Percentiles rank a stretch among this genome's conserved stretches.
Conservation (phyloP, 2,329 filamentous ascomycete genomes). For the Arthrobotrys entomopaga region DNA sequence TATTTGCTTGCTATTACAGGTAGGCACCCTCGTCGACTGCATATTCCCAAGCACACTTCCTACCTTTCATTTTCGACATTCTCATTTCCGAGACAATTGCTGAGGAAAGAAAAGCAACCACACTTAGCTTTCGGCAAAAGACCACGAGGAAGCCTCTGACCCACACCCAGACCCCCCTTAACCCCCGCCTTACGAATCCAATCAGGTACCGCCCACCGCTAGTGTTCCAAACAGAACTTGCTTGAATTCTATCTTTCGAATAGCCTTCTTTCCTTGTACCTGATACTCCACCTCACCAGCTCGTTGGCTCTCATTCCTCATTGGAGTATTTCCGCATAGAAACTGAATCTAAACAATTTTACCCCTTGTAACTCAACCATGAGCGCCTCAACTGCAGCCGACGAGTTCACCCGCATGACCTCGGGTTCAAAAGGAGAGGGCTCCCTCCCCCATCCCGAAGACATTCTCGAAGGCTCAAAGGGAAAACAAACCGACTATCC, state of each 20-base stretch:
- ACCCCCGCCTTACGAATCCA: conserved; percentile 55
- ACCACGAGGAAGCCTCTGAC: conserved; percentile 56
- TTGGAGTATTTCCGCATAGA: conserved; percentile 42
- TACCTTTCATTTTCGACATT: conserved; percentile 40
- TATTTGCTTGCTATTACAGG: conserved; percentile 52
- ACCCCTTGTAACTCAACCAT: conserved; percentile 48
- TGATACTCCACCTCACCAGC: conserved; percentile 30
- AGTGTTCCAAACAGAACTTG: conserved; percentile 41
- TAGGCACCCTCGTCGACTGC: conserved; percentile 49
- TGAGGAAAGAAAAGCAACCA: conserved; percentile 36
- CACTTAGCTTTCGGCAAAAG: conserved; percentile 48
- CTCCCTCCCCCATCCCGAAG: conserved; percentile 58
- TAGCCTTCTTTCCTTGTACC: conserved; percentile 32
- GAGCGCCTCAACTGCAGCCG: conserved; percentile 55
- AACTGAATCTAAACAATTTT: conserved; percentile 37
- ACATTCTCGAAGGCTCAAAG: conserved; percentile 54
- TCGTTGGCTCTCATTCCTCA: conserved; percentile 55
- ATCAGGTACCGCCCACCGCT: conserved; percentile 26
- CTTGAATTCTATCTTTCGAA: conserved; percentile 36
- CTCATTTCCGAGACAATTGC: conserved; percentile 52
- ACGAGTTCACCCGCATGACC: conserved; percentile 54
- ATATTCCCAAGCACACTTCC: conserved; percentile 45
- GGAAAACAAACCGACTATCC: conserved; percentile 47
- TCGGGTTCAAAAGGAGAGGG: conserved; percentile 55
- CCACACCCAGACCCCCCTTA: conserved; percentile 54